phyloP scores from a whole-genome alignment of 805 yeast genomes.

The Teunomyces funiuensis region DNA sequence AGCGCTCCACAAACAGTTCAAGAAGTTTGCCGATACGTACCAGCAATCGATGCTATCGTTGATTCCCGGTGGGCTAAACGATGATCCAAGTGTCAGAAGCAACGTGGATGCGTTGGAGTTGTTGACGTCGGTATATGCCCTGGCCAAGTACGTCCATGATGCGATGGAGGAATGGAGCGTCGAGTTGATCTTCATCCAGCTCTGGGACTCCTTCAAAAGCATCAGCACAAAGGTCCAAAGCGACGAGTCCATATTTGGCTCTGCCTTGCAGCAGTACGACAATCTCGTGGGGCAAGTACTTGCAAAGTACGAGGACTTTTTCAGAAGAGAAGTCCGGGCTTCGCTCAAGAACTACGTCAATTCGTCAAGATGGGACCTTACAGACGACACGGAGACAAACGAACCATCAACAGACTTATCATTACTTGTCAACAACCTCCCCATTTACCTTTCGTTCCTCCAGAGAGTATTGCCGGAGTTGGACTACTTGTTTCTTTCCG shows the following conservation, averaged over 20 bases:
- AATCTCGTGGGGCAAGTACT: constrained; percentile 18
- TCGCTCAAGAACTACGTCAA: constrained; percentile 39
- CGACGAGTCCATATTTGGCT: constrained; percentile 32
- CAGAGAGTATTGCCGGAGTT: constrained; percentile 22
- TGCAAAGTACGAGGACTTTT: constrained; percentile 28
- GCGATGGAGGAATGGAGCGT: constrained; percentile 39
- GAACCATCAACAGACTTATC: constrained; percentile 24
- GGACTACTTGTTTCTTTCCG: constrained; percentile 32
- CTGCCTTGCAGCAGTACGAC: constrained; percentile 22
- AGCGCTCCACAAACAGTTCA: constrained; percentile 30
- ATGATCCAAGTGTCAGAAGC: constrained; percentile 16
- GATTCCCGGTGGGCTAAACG: constrained; percentile 37
- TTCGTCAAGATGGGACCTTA: constrained; percentile 33
- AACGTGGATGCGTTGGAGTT: constrained; percentile 27
- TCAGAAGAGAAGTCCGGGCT: constrained; percentile 30
- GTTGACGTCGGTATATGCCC: constrained; percentile 36
- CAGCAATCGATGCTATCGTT: constrained; percentile 31
- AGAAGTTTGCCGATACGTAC: constrained; percentile 41
- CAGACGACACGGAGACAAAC: constrained; percentile 4
- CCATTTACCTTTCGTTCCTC: constrained; percentile 26
- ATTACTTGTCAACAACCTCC: constrained; percentile 22
- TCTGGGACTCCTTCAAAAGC: constrained; percentile 35
- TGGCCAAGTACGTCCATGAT: constrained; percentile 28
- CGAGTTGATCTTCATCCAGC: constrained; percentile 39
- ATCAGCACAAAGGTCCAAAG: constrained; percentile 13